phyloP scores from a whole-genome alignment of 225 moss, liverwort and hornwort species.

The Bryum argenteum region DNA sequence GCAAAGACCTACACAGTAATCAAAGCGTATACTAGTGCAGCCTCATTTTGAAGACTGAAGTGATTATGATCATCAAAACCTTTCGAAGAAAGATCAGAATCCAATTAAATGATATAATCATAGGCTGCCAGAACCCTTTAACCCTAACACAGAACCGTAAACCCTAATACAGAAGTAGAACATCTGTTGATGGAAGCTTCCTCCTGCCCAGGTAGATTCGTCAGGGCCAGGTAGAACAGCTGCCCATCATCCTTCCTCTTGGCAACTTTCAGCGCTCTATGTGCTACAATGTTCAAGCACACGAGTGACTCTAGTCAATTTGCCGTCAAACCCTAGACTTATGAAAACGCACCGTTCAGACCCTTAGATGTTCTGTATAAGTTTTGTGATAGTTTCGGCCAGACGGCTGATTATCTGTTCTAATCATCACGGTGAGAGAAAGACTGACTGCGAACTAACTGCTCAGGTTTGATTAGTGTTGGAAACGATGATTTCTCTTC shows the following conservation, averaged over 20 bases:
- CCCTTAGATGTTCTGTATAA: conserved; percentile 41
- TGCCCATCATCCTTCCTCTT: conserved; percentile 35
- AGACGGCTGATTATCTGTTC: conserved; percentile 11
- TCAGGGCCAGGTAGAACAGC: conserved; percentile 44
- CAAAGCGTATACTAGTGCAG: too few relatives aligned
- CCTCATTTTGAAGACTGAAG: conserved; percentile 35
- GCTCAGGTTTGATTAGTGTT: conserved; percentile 51
- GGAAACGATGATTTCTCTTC: conserved; percentile 61
- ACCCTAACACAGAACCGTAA: background rate
- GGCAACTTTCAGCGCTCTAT: conserved; percentile 78
- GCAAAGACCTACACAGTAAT: too few relatives aligned
- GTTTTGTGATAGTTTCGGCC: conserved; percentile 33
- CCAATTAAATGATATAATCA: background rate
- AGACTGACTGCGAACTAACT: background rate
- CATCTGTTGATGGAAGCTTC: conserved; percentile 20
- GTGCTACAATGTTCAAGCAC: conserved; percentile 46
- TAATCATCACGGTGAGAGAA: conserved; percentile 8
- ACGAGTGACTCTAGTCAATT: conserved; percentile 73
- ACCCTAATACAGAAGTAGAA: too few relatives aligned
- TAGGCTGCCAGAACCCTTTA: conserved; percentile 6
- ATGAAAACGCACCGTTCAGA: conserved; percentile 18
- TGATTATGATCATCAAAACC: conserved; percentile 13
- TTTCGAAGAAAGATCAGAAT: background rate
- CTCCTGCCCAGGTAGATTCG: conserved; percentile 33
- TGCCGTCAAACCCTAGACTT: background rate